A percentile compares a stretch with the other conserved stretches of the same genome.
Evolutionary conservation across 2,329 filamentous ascomycete species (phyloP).

Genomic region (Chrysosporium keratinophilum): DNA sequence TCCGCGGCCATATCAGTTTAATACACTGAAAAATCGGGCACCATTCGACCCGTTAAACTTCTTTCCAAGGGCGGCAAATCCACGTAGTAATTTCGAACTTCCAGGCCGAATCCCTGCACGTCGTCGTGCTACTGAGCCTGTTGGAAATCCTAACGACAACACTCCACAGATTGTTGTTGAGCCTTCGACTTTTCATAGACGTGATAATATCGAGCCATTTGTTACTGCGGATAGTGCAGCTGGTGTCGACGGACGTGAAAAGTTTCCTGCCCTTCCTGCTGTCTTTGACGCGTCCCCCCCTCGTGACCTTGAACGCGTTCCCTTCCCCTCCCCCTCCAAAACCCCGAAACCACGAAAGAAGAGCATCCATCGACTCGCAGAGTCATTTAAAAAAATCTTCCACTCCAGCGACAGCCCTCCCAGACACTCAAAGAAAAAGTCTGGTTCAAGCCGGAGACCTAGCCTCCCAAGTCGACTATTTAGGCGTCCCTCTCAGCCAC

Average conservation of each 20-base stretch:
- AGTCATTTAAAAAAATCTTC: slow-evolving; percentile 10
- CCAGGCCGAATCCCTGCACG: slow-evolving; percentile 5
- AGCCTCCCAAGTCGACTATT: slow-evolving; percentile 4
- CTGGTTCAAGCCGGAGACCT: not conserved
- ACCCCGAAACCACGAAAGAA: slow-evolving; percentile 5
- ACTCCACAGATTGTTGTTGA: slow-evolving; percentile 2
- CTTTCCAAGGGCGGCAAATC: slow-evolving; percentile 12
- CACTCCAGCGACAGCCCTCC: slow-evolving; percentile 9
- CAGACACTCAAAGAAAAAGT: slow-evolving; percentile 1
- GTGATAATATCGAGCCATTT: not conserved
- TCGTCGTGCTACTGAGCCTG: slow-evolving; percentile 2
- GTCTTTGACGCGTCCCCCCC: not conserved
- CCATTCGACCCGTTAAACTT: slow-evolving; percentile 17
- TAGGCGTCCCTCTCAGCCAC: not conserved
- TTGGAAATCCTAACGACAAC: not conserved
- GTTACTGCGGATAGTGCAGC: not conserved
- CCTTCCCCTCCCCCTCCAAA: not conserved
- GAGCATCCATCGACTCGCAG: slow-evolving; percentile 9
- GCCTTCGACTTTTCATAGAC: not conserved
- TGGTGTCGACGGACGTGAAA: not conserved
- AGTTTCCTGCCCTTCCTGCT: not conserved
- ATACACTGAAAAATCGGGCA: slow-evolving; percentile 13
- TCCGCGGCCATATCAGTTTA: slow-evolving; percentile 17
- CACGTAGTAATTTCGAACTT: slow-evolving; percentile 8
- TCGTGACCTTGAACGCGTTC: not conserved